These are phyloP conservation scores for Tillandsia leiboldiana DNA, from an alignment of 176 grass and related monocot species.

Conservation along the genomic window DNA sequence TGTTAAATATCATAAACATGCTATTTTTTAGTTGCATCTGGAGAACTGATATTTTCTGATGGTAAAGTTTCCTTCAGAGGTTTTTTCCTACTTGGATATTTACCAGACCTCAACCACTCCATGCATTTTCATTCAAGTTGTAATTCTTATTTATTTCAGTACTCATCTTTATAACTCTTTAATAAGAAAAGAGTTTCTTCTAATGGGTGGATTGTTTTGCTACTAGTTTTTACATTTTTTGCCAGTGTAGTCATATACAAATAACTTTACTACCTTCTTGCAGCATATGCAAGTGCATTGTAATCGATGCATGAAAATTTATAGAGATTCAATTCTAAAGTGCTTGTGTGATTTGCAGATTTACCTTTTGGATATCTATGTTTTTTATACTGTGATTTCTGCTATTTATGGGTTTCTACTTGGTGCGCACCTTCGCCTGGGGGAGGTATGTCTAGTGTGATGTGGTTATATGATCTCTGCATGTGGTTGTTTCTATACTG, in stretches of 20 bases:
- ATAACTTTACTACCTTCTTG: too few species aligned
- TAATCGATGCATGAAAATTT: too few species aligned
- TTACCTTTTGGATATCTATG: conserved; percentile 88
- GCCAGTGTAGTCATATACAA: too few species aligned
- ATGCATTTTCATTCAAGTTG: neutral
- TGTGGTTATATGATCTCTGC: neutral
- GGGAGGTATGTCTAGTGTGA: conserved; percentile 48
- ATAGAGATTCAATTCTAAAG: too few species aligned
- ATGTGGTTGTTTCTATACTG: neutral
- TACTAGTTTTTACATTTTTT: too few species aligned
- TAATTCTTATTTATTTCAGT: too few species aligned
- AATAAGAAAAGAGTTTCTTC: too few species aligned
- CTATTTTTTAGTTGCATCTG: neutral
- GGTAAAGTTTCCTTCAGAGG: neutral
- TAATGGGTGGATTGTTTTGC: too few species aligned
- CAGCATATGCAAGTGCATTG: too few species aligned
- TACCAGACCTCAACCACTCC: neutral
- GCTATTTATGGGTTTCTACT: conserved; percentile 83
- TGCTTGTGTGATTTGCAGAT: conserved; percentile 36
- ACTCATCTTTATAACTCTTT: too few species aligned
- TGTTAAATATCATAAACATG: neutral
- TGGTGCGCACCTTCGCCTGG: conserved; percentile 73
- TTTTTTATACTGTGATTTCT: conserved; percentile 85
- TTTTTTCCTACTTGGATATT: neutral
- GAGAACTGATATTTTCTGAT: neutral